These are phyloP conservation scores for Leccinum barrowsii DNA, from an alignment of 768 basidiomycete species.

Conservation along the genomic window DNA sequence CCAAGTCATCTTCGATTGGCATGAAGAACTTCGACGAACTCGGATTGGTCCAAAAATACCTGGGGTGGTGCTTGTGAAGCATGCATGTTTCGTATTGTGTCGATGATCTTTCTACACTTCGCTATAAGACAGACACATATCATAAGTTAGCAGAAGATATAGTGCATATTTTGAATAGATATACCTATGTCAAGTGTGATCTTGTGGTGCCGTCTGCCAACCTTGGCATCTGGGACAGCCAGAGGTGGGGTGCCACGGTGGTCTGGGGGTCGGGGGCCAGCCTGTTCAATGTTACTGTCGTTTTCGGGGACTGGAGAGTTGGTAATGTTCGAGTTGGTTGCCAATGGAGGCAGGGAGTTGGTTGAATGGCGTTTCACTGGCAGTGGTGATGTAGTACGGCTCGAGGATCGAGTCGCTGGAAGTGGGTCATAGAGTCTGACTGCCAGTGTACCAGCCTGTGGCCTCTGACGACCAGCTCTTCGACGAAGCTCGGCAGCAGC, in stretches of 20 bases:
- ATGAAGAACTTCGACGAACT: neutral
- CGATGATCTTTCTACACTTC: neutral
- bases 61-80: neutral
- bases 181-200: neutral
- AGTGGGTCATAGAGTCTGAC: too few species aligned
- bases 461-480: too few species aligned
- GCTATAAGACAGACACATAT: neutral
- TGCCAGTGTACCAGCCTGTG: too few species aligned
- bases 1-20: neutral
- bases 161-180: neutral
- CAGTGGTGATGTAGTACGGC: neutral
- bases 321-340: too few species aligned
- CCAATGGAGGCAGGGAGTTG: too few species aligned
- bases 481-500: too few species aligned
- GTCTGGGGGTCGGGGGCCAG: too few species aligned
- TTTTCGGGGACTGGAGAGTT: too few species aligned
- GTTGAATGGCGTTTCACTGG: too few species aligned
- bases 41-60: neutral
- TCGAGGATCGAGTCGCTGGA: neutral
- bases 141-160: neutral
- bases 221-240: too few species aligned
- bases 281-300: too few species aligned
- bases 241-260: too few species aligned
- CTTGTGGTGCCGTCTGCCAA: neutral
- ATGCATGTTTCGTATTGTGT: neutral